Conservation (phyloP, 2,329 filamentous ascomycete species). For the Rhytidhysteron rufulum region DNA sequence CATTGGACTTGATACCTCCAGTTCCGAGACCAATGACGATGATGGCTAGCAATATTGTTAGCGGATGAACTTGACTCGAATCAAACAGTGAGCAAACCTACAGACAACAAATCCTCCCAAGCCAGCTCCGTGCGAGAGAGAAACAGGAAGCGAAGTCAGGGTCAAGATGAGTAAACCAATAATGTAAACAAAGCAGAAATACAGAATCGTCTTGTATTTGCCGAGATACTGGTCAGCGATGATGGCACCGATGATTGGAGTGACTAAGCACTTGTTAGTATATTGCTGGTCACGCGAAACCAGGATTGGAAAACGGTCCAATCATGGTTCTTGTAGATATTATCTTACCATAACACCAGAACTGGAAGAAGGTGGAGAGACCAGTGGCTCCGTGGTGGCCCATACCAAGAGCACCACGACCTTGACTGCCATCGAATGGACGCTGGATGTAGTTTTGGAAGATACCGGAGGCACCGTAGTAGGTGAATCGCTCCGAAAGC, state of each 20-base stretch:
- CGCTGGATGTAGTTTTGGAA: constrained; percentile 50
- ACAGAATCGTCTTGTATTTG: constrained; percentile 67
- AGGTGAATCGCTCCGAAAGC: constrained; percentile 50
- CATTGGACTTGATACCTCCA: constrained; percentile 80
- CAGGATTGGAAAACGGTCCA: not conserved
- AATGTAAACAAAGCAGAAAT: constrained; percentile 62
- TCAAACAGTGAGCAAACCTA: too few relatives aligned
- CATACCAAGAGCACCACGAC: constrained; percentile 40
- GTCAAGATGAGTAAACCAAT: constrained; percentile 65
- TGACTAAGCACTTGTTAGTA: constrained; percentile 37
- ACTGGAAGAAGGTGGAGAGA: constrained; percentile 45
- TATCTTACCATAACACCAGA: constrained; percentile 33
- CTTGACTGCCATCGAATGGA: constrained; percentile 33
- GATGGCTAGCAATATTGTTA: too few relatives aligned
- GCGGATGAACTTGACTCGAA: too few relatives aligned
- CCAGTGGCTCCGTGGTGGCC: constrained; percentile 44
- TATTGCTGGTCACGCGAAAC: constrained; percentile 7
- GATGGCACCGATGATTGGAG: constrained; percentile 46
- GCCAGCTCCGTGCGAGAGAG: constrained; percentile 58
- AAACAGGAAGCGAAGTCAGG: constrained; percentile 59
- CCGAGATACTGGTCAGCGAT: constrained; percentile 67
- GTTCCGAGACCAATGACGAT: constrained; percentile 70
- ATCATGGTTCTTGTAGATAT: not conserved
- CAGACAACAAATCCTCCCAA: constrained; percentile 58
- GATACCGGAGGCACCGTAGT: constrained; percentile 43